Base-by-base conservation (phyloP, 2,329 filamentous ascomycete species). In the Xylaria digitata region DNA sequence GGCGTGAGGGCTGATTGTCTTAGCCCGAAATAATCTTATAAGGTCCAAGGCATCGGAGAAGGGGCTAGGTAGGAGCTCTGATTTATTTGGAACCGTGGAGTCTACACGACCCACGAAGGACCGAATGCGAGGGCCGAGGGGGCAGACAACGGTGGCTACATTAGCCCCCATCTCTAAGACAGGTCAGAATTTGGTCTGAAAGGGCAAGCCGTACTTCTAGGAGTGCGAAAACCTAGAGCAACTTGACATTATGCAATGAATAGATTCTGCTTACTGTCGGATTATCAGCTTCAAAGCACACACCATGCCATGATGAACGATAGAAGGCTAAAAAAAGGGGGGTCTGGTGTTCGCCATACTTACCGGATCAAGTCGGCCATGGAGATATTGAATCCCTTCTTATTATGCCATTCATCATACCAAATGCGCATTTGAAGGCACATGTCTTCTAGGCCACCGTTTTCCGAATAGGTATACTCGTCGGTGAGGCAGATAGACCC, bases 91-190 rank as follows among this genome's bases (percentile, higher is more conserved):
- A 6, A 74, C 75, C 13, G 74, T 76, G 42, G 77, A 80, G 67
- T 87, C 85, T 45, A 76, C 78, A 46, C 86, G 82, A 42, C 86
- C 86, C 32, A 87, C 81, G 57, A 82, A 85, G 0, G 84, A 83
- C 58, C 80, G 78, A 17, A 87, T 80, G 19, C 81, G 80, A 1
- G 86, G 86, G 2, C 80, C 80, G 5, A 80, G 76, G 7, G 80
- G 80, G 63, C 80, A 82, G 11, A 82, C 80, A 3, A 85, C 81
- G 7, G 84, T 83, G 21, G 83, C 86, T 46, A 86, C 79, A 63
- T 77, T 84, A 77, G 79, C 78, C 1, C 83, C 83, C 72, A 86
- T 83, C 72, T 87, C 66, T 68, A 34, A 46, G 37, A 62, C n/a
- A 26, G 43, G 52, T 68, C 17, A 68, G 54, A 17, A 7, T 17